Conservation (phyloP, 1,284 basidiomycete genomes). For the Boletus smithii region DNA sequence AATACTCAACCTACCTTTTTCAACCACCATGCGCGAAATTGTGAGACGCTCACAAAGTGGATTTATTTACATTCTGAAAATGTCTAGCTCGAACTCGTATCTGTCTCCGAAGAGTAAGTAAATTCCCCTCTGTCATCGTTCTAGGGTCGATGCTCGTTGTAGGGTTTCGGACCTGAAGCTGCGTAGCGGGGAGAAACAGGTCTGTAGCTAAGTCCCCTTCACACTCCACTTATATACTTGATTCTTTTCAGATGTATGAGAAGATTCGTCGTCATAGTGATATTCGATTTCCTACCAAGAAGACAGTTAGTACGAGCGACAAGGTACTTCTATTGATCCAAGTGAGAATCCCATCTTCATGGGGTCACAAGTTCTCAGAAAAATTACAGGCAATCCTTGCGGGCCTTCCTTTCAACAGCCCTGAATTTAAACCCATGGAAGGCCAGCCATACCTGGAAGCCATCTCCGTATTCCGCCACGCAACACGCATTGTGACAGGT, state of each 20-base stretch:
- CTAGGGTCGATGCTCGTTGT: slow-evolving; percentile 5
- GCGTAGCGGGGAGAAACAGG: slow-evolving; percentile 68
- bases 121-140: neutral
- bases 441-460: slow-evolving; percentile 72
- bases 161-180: slow-evolving; percentile 67
- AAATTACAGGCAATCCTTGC: slow-evolving; percentile 65
- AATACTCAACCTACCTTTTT: slow-evolving; percentile 57
- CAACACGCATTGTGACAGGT: slow-evolving; percentile 66
- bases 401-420: slow-evolving; percentile 60
- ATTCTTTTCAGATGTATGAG: slow-evolving; percentile 49
- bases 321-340: slow-evolving; percentile 74
- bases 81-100: slow-evolving; percentile 61
- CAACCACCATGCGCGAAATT: slow-evolving; percentile 57
- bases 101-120: slow-evolving; percentile 63
- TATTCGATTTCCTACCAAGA: slow-evolving; percentile 69
- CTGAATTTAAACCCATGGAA: slow-evolving; percentile 66
- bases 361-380: slow-evolving; percentile 2
- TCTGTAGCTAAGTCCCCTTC: slow-evolving; percentile 24
- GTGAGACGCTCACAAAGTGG: slow-evolving; percentile 39
- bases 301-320: slow-evolving; percentile 61
- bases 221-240: neutral
- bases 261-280: slow-evolving; percentile 64
- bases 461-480: slow-evolving; percentile 62
- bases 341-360: slow-evolving; percentile 35
- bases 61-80: slow-evolving; percentile 5